A percentile compares a stretch with the other conserved stretches of the same genome.
Evolutionary conservation across 352 stramenopile genomes (phyloP).

Genomic region (Globisporangium heterothallicum): DNA sequence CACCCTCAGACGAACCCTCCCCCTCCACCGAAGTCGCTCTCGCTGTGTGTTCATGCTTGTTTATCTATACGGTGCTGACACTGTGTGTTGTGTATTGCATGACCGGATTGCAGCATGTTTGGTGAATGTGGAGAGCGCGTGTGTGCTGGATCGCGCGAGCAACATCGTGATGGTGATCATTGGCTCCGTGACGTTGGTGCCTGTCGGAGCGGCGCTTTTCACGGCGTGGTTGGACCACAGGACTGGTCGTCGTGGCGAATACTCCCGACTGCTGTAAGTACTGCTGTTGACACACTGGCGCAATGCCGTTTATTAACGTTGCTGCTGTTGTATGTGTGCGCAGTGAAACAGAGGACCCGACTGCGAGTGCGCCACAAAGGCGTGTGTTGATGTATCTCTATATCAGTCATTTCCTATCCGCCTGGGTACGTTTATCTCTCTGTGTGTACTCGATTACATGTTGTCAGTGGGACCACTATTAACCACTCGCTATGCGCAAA

Average conservation of each 20-base stretch:
- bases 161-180: conserved; percentile 66
- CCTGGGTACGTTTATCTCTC: conserved; percentile 40
- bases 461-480: too few species aligned
- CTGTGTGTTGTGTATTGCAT: not conserved
- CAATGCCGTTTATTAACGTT: not conserved
- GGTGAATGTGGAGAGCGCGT: conserved; percentile 23
- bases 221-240: conserved; percentile 33
- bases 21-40: too few species aligned
- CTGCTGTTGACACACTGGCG: not conserved
- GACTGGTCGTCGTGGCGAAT: conserved; percentile 7
- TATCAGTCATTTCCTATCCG: conserved; percentile 63
- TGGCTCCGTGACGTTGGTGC: conserved; percentile 38
- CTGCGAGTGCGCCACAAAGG: conserved; percentile 5
- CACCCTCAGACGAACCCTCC: too few species aligned
- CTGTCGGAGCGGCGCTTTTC: conserved; percentile 27
- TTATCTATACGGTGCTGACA: not conserved
- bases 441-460: too few species aligned
- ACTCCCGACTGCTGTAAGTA: conserved; percentile 36
- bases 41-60: not conserved
- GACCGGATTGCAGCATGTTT: conserved; percentile 24
- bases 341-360: not conserved
- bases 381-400: conserved; percentile 70
- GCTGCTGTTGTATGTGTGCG: not conserved
- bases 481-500: not conserved
- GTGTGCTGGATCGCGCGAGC: conserved; percentile 31